Evolutionary conservation across 1,284 basidiomycete species (phyloP), one percentile per base, ranked within the genome.

Genomic region (Stereum hirsutum): DNA sequence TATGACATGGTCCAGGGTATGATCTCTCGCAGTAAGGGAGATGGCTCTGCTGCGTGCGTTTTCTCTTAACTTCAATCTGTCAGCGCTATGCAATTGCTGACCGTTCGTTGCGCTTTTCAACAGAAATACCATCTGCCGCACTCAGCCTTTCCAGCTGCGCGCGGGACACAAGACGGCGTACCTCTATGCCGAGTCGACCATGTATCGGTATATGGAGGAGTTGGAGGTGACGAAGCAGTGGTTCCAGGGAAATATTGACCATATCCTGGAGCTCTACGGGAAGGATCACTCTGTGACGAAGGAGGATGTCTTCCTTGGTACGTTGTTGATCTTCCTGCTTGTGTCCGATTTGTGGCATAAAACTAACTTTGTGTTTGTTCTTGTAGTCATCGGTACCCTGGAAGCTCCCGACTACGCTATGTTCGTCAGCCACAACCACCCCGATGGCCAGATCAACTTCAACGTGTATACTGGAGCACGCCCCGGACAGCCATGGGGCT

Each of bases 231-330:
- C 83, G 0, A 81, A 76, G 56, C 70, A 62, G 45, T 89, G 87
- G 81, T 81, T 90, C 54, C 73, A 74, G 43, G 70, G 69, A 1
- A 79, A 87, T 50, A 72, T 77, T n/a, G 74, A 82, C 49, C 57
- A 65, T 11, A 78, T 90, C 47, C 49, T 87, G 54, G 57, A 71
- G 39, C 58, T 72, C 5, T 86, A 72, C 53, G 74, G 71, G 2
- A 54, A 60, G 1, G 59, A 64, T 28, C 76, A 83, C 56, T 65
- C 63, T 6, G 71, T 87, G 38, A 70, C 69, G 45, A 78, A 70
- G 51, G 83, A 89, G 54, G 86, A 89, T 51, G 54, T 89, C 28
- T 75, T 74, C 47, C 60, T 89, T 0, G 74, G 86, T 82, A 52
- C 25, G 41, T 30, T n/a, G n/a, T n/a, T n/a, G n/a, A n/a, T n/a